A percentile compares a stretch with the other conserved stretches of the same genome.
phyloP scores from a whole-genome alignment of 768 basidiomycete genomes.

The Glaciozyma martinii region DNA sequence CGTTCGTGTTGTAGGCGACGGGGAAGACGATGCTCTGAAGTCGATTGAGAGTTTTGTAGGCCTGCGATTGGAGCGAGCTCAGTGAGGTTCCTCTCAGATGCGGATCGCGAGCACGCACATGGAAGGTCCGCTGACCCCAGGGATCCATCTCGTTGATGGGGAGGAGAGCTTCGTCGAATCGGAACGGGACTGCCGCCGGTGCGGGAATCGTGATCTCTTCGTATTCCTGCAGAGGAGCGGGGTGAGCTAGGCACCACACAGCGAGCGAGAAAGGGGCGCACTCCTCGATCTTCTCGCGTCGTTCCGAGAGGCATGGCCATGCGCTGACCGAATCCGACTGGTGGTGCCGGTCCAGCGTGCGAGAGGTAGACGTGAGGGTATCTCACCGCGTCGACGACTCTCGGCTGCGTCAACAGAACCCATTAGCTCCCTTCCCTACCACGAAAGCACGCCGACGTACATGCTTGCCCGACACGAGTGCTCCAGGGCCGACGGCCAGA shows the following conservation, averaged over 20 bases:
- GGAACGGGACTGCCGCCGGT: constrained; percentile 64
- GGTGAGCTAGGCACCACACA: neutral
- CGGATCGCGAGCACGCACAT: constrained; percentile 47
- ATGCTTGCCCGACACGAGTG: constrained; percentile 12
- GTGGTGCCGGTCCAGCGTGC: constrained; percentile 48
- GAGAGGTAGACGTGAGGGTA: constrained; percentile 83
- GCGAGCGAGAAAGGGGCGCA: constrained; percentile 40
- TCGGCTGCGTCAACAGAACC: constrained; percentile 21
- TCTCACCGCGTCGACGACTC: constrained; percentile 42
- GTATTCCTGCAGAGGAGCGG: constrained; percentile 51
- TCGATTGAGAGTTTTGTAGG: constrained; percentile 76
- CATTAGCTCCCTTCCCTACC: neutral
- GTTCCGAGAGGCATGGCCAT: constrained; percentile 80
- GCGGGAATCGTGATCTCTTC: constrained; percentile 89
- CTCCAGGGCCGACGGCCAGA: constrained; percentile 19
- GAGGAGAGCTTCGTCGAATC: constrained; percentile 60
- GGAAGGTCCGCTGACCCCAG: constrained; percentile 71
- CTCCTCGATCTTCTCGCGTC: constrained; percentile 56
- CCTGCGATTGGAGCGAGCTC: constrained; percentile 45
- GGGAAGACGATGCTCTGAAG: constrained; percentile 93
- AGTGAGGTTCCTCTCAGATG: neutral
- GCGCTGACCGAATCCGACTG: constrained; percentile 59
- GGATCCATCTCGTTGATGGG: constrained; percentile 63
- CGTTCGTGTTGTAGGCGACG: constrained; percentile 87
- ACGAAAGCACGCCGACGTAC: constrained; percentile 3